These are phyloP conservation scores for Cymbopogon flexuosus DNA, from an alignment of 202 grass and related monocot genomes.

Conservation along the genomic window DNA sequence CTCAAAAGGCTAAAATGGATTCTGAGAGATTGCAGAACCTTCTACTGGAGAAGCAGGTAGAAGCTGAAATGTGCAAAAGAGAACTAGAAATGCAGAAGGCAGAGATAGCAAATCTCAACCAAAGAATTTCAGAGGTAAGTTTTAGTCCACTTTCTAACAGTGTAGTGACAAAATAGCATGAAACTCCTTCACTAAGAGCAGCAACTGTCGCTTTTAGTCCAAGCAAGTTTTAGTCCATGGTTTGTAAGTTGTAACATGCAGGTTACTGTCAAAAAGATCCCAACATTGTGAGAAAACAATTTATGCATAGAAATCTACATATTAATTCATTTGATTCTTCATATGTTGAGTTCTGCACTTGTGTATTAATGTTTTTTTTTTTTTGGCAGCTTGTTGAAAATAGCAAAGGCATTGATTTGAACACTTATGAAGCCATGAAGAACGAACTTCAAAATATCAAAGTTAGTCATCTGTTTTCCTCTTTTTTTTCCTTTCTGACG, in stretches of 20 bases:
- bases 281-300: not conserved
- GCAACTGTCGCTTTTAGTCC: not conserved
- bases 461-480: slow-evolving; percentile 41
- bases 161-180: not conserved
- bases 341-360: slow-evolving; percentile 1
- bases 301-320: not conserved
- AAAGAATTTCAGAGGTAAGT: slow-evolving; percentile 70
- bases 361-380: slow-evolving; percentile 15
- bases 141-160: not conserved
- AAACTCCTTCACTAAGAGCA: not conserved
- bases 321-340: not conserved
- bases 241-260: not conserved
- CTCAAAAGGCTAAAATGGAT: slow-evolving; percentile 78
- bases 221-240: not conserved
- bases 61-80: slow-evolving; percentile 55
- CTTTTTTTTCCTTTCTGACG: not conserved
- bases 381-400: slow-evolving; percentile 73
- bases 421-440: slow-evolving; percentile 68
- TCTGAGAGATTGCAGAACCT: slow-evolving; percentile 64
- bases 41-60: slow-evolving; percentile 63
- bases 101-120: slow-evolving; percentile 71
- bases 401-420: slow-evolving; percentile 72
- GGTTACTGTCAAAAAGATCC: not conserved
- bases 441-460: slow-evolving; percentile 73
- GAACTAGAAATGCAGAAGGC: slow-evolving; percentile 54